Base-by-base conservation (phyloP, 495 filamentous ascomycete species). In the Xylaria acuta region DNA sequence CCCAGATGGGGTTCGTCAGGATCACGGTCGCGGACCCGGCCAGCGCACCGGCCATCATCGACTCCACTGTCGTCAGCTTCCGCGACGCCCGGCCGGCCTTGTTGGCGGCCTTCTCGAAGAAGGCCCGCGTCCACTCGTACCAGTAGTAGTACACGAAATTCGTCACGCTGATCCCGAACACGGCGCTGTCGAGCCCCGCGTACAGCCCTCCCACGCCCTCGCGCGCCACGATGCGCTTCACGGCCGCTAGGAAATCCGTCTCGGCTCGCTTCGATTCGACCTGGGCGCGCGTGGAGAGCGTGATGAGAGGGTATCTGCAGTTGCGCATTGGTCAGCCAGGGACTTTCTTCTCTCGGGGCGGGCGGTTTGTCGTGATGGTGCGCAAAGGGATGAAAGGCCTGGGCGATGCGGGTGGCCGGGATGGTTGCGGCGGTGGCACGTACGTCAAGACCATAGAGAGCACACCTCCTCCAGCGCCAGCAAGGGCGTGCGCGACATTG, bases 111-210 rank as follows among this genome's bases (percentile, higher is more conserved):
- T 89, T 89, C 81, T 97, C 93, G 82, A 98, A 97, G 75, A 90
- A 91, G 54, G 93, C 86, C 30, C 96, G 92, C 67, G 95, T 95
- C 92, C 94, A 98, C 84, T 99, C 96, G 84, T 98, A 99, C 93
- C 96, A 99, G 84, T 99, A 99, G 83, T 99, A 99, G 83, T 99
- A 99, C 30, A 99, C 95, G 75, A 99, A 98, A 82, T 99, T 99
- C 68, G 96, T 99, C 70, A 99, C 91, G 81, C 92, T 95, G 84
- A 98, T 98, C 75, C 97, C 96, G 80, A 99, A 98, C 5, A 99
- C 86, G 11, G 96, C 96, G 30, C 92, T 95, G 75, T 95, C 91
- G 43, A 97, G 87, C 12, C 94, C 94, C 5, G 94, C 89, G 80
- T 96, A 98, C 5, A 99, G 88, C 18, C 97, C 97, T 0, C 87